Base-by-base conservation (phyloP, 139 green algal genomes). In the Marvania coccoides region DNA sequence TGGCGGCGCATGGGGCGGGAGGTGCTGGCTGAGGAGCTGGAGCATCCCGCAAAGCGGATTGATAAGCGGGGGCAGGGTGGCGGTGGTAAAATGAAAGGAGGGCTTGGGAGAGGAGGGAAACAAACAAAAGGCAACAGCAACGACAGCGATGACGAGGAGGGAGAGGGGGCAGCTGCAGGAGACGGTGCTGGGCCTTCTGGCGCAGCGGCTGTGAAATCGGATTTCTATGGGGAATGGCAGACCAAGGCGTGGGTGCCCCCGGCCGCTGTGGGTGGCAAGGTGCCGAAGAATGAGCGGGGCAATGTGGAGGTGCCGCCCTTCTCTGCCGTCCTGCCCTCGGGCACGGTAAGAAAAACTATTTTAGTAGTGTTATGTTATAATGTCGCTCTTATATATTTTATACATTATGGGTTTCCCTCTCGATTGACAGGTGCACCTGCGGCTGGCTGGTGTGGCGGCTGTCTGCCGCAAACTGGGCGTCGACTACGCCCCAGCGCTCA, bases 221-320 rank as follows among this genome's bases (percentile, higher is more conserved):
- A 8, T 7, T 63, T 94, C 68, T 96, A 94, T 59, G 90, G 86
- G 35, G n/a, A 66, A 15, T 95, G 90, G 90, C 90, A 96, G 81
- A 94, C 87, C 2, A 47, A 73, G 19, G 45, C 45, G 4, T 90
- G 75, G 79, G 39, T 35, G 33, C 64, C 80, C 6, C 75, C 80
- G 5, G 51, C 63, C 4, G 90, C 87, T 12, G 38, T 42, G 35
- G 74, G 75, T 42, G 88, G 90, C 47, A 71, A 75, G 14, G 88
- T 96, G 56, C 90, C 90, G 14, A 82, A 78, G 23, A 95, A 94
- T 66, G 83, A 87, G 15, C 80, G 80, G 0, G 87, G 86, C 58
- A 92, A 92, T 58, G 79, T 96, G n/a, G 83, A 94, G 56, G 78
- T 74, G 12, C 90, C 90, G 28, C 90, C 90, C 23, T 73, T 93